Percentiles rank a stretch among this genome's conserved stretches.
Conservation (phyloP, 176 grass and related monocot genomes). For the Oryza meridionalis region DNA sequence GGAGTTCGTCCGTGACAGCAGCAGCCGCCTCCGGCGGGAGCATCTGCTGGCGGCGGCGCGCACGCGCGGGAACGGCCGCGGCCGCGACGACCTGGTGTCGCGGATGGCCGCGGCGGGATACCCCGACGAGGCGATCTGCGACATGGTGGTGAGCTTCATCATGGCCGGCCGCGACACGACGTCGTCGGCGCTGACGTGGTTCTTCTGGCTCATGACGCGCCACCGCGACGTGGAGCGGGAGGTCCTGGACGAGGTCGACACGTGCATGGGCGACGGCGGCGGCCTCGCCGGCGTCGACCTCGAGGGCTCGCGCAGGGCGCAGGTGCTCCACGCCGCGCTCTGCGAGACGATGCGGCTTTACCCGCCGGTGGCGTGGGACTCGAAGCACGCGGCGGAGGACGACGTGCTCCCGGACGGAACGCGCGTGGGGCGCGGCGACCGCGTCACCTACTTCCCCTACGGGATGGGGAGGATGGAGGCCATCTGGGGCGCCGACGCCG, state of each 20-base stretch:
- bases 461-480: slow-evolving; percentile 68
- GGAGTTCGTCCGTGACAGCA: slow-evolving; percentile 37
- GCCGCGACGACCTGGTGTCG: slow-evolving; percentile 51
- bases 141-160: slow-evolving; percentile 72
- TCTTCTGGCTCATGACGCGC: slow-evolving; percentile 66
- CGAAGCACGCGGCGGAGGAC: slow-evolving; percentile 57
- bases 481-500: slow-evolving; percentile 56
- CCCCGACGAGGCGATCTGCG: slow-evolving; percentile 52
- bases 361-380: slow-evolving; percentile 71
- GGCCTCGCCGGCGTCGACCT: slow-evolving; percentile 27
- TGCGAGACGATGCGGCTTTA: slow-evolving; percentile 71
- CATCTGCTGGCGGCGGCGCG: too few relatives aligned
- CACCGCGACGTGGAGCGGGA: slow-evolving; percentile 42
- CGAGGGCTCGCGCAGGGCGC: slow-evolving; percentile 42
- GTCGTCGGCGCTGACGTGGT: slow-evolving; percentile 63
- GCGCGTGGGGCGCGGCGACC: slow-evolving; percentile 45
- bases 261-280: neutral
- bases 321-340: slow-evolving; percentile 51
- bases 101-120: slow-evolving; percentile 55
- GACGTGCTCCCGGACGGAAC: slow-evolving; percentile 67
- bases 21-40: neutral
- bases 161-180: slow-evolving; percentile 70
- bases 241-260: slow-evolving; percentile 30
- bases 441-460: slow-evolving; percentile 73
- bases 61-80: too few relatives aligned